phyloP scores from a whole-genome alignment of 148 eudicot genomes.

The Rhododendron mucronatum region DNA sequence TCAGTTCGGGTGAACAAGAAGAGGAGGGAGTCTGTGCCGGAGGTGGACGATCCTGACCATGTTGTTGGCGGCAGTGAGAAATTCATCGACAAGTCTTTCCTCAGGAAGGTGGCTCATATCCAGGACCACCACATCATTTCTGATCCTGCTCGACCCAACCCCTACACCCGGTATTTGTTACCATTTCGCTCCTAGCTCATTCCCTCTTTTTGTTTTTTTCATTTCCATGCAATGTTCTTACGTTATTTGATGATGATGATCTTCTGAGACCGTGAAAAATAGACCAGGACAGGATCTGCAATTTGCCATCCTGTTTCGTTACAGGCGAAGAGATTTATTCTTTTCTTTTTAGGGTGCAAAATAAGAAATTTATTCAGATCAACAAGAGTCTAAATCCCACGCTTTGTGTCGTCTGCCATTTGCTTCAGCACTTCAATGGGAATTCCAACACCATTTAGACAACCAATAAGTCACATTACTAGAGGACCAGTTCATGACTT shows the following conservation, averaged over 20 bases:
- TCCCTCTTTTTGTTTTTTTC: neutral
- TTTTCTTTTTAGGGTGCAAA: neutral
- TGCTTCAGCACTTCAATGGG: neutral
- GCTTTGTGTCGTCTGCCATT: too few relatives aligned
- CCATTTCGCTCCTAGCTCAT: neutral
- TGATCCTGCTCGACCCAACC: slow-evolving; percentile 8
- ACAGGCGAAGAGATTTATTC: neutral
- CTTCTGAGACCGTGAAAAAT: neutral
- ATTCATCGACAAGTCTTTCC: slow-evolving; percentile 15
- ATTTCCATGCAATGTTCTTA: neutral
- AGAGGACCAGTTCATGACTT: neutral
- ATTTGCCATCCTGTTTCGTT: neutral
- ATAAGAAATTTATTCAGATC: neutral
- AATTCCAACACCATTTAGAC: neutral
- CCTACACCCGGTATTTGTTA: neutral
- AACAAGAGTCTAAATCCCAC: neutral
- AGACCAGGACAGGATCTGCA: neutral
- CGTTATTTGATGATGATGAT: neutral
- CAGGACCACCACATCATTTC: neutral
- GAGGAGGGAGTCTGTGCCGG: slow-evolving; percentile 17
- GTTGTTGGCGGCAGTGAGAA: neutral
- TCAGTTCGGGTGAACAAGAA: slow-evolving; percentile 16
- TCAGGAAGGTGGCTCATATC: slow-evolving; percentile 20
- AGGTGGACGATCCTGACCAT: slow-evolving; percentile 22
- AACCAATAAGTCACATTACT: neutral